Base-by-base conservation (phyloP, 768 basidiomycete species). In the Paxillus ammoniavirescens region DNA sequence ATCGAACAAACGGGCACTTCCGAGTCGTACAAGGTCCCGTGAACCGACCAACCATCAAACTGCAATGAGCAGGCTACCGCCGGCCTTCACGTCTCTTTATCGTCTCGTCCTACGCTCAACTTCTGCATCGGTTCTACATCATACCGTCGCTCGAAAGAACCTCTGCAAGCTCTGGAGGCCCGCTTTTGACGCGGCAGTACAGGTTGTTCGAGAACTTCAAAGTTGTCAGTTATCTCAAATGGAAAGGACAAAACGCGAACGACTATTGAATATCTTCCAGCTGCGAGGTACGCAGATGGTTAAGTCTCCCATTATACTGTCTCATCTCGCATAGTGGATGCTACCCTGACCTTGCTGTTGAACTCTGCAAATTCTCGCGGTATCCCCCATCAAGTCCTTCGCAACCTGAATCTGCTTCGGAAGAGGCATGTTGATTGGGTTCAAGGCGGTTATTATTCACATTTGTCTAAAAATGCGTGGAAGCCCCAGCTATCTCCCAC, bases 311-410 rank as follows among this genome's bases (percentile, higher is more conserved):
- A 21, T 3, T 21, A 21, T 21, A 21, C 2, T 21, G 21, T 21
- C 21, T 21, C 42, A 60, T 52, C 54, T 58, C n/a, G 50, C 33
- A 37, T 54, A 91, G 89, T 88, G 67, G 87, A 91, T 61, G 78
- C 76, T 54, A 89, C 87, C 0, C 74, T 91, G 38, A 74, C 75
- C 31, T 58, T 91, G 8, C 65, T 91, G 43, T 77, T 81, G 67
- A 80, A 75, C 26, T 84, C 89, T n/a, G 78, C 81, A 4, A 73
- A 75, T 53, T 78, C 81, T 33, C 80, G 86, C 26, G 89, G 89
- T 13, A 68, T 87, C 13, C 67, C 87, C 10, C 84, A 88, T 62
- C 72, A 71, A 52, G 59, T 83, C 6, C 82, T 84, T 6, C 77
- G 77, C 15, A 88, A 89, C 60, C 67, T 72, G 63, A 49, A 59